Evolutionary conservation across 2,329 filamentous ascomycete genomes (phyloP).

Genomic region (Emydomyces testavorans): DNA sequence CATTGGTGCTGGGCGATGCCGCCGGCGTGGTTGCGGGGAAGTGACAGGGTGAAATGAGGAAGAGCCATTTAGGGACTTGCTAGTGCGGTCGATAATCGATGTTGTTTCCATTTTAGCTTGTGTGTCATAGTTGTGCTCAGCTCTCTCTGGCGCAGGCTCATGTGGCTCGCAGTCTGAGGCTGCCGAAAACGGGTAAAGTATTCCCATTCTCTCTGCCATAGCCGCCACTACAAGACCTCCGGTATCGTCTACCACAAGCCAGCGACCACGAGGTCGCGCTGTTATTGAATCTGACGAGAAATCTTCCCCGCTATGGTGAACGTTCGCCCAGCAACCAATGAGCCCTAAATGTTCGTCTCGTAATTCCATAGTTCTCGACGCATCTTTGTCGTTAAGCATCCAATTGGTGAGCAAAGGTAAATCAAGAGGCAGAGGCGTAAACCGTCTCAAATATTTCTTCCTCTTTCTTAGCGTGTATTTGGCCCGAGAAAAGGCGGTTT

Average conservation of each 20-base stretch:
- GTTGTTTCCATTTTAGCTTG: neutral
- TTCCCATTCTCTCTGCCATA: constrained; percentile 78
- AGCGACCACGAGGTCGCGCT: constrained; percentile 43
- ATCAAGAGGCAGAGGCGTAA: constrained; percentile 75
- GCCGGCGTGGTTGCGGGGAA: constrained; percentile 15
- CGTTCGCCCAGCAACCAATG: constrained; percentile 78
- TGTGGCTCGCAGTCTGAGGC: constrained; percentile 12
- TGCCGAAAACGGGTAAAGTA: constrained; percentile 48
- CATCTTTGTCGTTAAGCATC: constrained; percentile 68
- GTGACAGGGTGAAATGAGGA: neutral
- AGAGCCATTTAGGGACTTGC: neutral
- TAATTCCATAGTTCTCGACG: constrained; percentile 70
- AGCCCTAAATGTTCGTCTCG: constrained; percentile 72
- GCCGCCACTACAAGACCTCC: constrained; percentile 71
- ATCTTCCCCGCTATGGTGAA: constrained; percentile 55
- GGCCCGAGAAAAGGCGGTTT: constrained; percentile 82
- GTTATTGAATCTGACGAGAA: constrained; percentile 19
- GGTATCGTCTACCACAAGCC: constrained; percentile 78
- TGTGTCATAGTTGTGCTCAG: constrained; percentile 2
- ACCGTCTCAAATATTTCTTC: constrained; percentile 82
- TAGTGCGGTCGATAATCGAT: neutral
- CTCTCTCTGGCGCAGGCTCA: constrained; percentile 9
- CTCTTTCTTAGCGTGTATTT: constrained; percentile 95
- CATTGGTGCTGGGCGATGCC: constrained; percentile 23
- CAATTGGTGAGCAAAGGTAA: constrained; percentile 64